A percentile compares a stretch with the other conserved stretches of the same genome.
phyloP scores from a whole-genome alignment of 2,329 filamentous ascomycete genomes.

The Fusarium protoensiforme region DNA sequence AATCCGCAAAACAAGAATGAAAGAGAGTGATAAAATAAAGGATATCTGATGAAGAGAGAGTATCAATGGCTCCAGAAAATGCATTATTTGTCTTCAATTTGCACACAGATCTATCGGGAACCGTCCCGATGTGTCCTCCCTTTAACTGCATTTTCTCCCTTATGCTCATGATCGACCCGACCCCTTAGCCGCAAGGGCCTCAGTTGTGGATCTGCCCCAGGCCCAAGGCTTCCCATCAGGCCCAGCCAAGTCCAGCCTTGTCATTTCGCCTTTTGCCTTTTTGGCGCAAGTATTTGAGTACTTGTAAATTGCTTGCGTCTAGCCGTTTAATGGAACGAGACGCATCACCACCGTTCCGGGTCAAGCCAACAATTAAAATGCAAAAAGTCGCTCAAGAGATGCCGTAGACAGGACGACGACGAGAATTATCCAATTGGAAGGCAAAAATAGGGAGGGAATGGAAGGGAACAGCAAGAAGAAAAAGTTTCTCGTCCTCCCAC shows the following conservation, averaged over 20 bases:
- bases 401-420: neutral
- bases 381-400: neutral
- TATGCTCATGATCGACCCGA: slow-evolving; percentile 25
- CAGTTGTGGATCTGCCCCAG: slow-evolving; percentile 35
- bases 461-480: neutral
- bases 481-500: slow-evolving; percentile 33
- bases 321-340: slow-evolving; percentile 5
- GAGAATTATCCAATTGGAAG: neutral
- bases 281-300: slow-evolving; percentile 25
- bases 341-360: slow-evolving; percentile 14
- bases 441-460: slow-evolving; percentile 5
- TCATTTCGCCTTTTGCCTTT: slow-evolving; percentile 31
- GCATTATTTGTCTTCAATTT: neutral
- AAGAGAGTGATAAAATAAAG: neutral
- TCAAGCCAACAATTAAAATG: neutral
- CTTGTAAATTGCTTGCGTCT: slow-evolving; percentile 36
- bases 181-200: slow-evolving; percentile 31
- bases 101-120: neutral
- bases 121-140: neutral
- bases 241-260: slow-evolving; percentile 26
- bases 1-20: neutral
- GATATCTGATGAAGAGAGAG: neutral
- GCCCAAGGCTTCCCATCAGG: slow-evolving; percentile 31
- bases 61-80: neutral
- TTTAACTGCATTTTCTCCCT: slow-evolving; percentile 15